Conservation (phyloP, 257 asterid species). For the Solanum chaucha region DNA sequence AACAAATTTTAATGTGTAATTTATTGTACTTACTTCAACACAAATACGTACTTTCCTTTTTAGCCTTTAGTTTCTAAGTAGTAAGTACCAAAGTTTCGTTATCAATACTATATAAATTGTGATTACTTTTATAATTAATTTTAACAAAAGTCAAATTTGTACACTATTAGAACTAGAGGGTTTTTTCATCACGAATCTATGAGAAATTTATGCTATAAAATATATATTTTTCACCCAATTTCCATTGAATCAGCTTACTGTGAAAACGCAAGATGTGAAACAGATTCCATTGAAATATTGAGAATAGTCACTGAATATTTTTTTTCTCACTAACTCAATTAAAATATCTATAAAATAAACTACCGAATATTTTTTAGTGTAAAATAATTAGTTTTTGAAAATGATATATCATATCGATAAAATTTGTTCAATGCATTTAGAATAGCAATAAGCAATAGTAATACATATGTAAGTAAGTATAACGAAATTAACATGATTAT, state of each 20-base stretch:
- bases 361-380: neutral
- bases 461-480: neutral
- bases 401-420: neutral
- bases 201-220: too few relatives aligned
- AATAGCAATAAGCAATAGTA: neutral
- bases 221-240: neutral
- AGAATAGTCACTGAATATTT: neutral
- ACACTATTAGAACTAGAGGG: neutral
- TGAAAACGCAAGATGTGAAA: neutral
- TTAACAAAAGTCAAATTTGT: neutral
- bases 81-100: neutral
- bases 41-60: neutral
- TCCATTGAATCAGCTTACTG: fast-evolving
- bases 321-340: neutral
- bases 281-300: too few relatives aligned
- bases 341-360: neutral
- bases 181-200: neutral
- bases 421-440: neutral
- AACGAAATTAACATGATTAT: neutral
- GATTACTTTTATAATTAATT: neutral
- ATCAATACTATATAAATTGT: neutral
- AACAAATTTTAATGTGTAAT: neutral
- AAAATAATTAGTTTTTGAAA: too few relatives aligned
- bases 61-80: neutral
- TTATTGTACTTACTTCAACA: neutral